These are phyloP conservation scores for Rhizoclosmatium sp. DNA, from an alignment of 192 early-diverging fungal species.

Conservation along the genomic window DNA sequence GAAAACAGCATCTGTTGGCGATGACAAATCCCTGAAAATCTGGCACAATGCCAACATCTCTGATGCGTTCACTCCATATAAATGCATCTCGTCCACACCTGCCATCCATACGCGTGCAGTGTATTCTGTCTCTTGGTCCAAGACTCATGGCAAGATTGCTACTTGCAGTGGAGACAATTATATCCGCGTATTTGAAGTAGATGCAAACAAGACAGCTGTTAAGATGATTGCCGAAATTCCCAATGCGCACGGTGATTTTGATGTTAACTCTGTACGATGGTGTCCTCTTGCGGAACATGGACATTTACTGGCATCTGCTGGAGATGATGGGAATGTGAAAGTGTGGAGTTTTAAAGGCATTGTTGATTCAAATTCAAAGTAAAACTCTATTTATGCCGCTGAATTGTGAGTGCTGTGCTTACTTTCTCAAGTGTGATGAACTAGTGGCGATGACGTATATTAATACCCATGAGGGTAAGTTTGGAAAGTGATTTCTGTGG, in stretches of 20 bases:
- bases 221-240: conserved; percentile 12
- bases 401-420: no score
- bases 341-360: conserved; percentile 69
- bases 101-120: conserved; percentile 86
- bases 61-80: conserved; percentile 52
- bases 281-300: conserved; percentile 65
- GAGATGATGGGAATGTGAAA: conserved; percentile 87
- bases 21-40: conserved; percentile 84
- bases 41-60: conserved; percentile 62
- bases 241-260: conserved; percentile 82
- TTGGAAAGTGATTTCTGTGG: no score
- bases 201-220: neutral
- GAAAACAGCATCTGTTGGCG: conserved; percentile 77
- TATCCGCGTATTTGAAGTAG: conserved; percentile 44
- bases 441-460: no score
- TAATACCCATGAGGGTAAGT: no score
- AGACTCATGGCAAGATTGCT: conserved; percentile 73
- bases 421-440: no score
- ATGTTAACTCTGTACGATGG: conserved; percentile 93
- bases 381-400: no score
- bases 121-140: conserved; percentile 93
- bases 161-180: conserved; percentile 86
- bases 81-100: conserved; percentile 69
- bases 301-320: conserved; percentile 83
- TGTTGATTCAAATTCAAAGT: no score